Base-by-base conservation (phyloP, 139 green algal genomes). In the Parachlorella kessleri region DNA sequence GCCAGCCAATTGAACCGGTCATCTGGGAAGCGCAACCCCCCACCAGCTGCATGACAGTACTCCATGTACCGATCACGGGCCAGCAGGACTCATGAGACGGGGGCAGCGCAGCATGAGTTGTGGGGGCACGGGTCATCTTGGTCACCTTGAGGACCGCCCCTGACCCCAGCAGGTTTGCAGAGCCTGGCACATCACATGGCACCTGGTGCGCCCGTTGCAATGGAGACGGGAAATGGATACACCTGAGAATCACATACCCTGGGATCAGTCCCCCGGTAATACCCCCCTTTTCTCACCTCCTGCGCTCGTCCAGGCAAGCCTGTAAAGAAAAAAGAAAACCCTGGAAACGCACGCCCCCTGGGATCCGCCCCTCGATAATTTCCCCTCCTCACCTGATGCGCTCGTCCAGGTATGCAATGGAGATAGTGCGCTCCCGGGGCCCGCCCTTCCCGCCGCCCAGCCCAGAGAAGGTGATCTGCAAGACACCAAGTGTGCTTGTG, bases 321-420 rank as follows among this genome's bases (percentile, higher is more conserved):
- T n/a, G 23, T 73, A 5, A 28, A 35, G 36, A 14, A 55, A 8
- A 26, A 26, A n/a, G 37, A 4, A 14, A 48, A 59, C 4, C 39
- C 23, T 3, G n/a, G 70, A 26, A 30, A 84, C 24, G 63, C 36
- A n/a, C n/a, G n/a, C n/a, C n/a, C n/a, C n/a, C n/a, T n/a, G n/a
- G n/a, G n/a, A n/a, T n/a, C n/a, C n/a, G n/a, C n/a, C n/a, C n/a
- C n/a, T n/a, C n/a, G n/a, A n/a, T n/a, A n/a, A n/a, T n/a, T n/a
- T n/a, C 5, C 6, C 55, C 14, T 23, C n/a, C 81, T 32, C 78
- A 73, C 55, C 81, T 66, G 65, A 86, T 76, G 70, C 68, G 70
- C 5, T 86, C 81, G 7, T 86, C 81, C 36, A 86, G 70, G 71
- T 86, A 86, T 1, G 55, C 28, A 36, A 69, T 82, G 39, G 71